Base-by-base conservation (phyloP, 140 eudicot species). In the Erigeron philadelphicus region DNA sequence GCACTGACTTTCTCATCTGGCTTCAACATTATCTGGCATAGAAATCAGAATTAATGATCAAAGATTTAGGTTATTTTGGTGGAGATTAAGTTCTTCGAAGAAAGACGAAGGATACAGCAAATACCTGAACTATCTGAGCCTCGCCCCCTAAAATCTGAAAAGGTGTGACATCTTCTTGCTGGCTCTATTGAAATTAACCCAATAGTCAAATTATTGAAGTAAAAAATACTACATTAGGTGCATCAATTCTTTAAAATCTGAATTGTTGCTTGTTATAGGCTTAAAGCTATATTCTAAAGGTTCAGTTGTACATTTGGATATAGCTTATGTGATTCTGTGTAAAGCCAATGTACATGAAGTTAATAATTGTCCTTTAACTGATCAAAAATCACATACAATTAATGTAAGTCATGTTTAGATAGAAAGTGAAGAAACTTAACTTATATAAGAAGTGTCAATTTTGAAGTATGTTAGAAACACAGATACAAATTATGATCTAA, bases 71-170 rank as follows among this genome's bases (percentile, higher is more conserved):
- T 68, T 63, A 45, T 46, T 58, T 71, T 64, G 53, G 23, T 25
- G 55, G 46, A 31, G 45, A 25, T 15, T 9, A 54, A 19, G 44
- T 17, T 63, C 49, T 70, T 45, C 45, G 35, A 17, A 47, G 41
- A 49, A 25, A 40, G 1, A 8, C 12, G 4, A 44, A 71, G 48
- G 11, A 38, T 38, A 10, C 16, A 46, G 13, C 3, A 67, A 8
- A 48, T 55, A 92, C 98, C 98, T 92, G 98, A 79, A 92, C 96
- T 64, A 92, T 92, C 71, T 92, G 98, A 81, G 98, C 95, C 81
- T 92, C 98, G 66, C 96, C 90, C 17, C 98, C 98, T 72, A 92
- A 78, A 61, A 92, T 92, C 76, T 92, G 98, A 71, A 92, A 92
- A 73, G 96, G 93, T n/a, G 87, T 92, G 60, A 88, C 88, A 64